phyloP scores from a whole-genome alignment of 2,329 filamentous ascomycete species.

The Bretziella fagacearum region DNA sequence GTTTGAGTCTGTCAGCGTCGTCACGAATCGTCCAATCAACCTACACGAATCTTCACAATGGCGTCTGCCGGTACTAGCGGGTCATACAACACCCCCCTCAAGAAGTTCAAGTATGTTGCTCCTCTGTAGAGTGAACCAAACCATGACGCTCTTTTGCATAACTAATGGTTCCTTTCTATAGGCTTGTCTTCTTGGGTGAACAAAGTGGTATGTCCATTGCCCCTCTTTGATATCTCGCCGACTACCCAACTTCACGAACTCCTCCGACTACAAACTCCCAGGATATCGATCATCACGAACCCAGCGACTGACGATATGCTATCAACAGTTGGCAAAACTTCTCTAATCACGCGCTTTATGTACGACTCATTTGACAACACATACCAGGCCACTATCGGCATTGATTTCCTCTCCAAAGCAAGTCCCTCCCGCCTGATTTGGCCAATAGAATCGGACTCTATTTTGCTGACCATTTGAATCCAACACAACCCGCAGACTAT shows the following conservation, averaged over 20 bases:
- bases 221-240: neutral
- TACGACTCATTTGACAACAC: conserved; percentile 99
- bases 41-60: conserved; percentile 38
- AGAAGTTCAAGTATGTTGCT: conserved; percentile 86
- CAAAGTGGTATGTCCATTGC: conserved; percentile 63
- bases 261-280: conserved; percentile 6
- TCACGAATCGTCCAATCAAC: neutral
- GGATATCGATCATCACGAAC: no score
- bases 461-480: neutral
- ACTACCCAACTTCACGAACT: neutral
- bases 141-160: neutral
- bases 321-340: conserved; percentile 81
- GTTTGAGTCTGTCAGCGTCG: neutral
- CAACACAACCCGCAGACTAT: conserved; percentile 49
- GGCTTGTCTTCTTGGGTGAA: conserved; percentile 92
- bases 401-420: conserved; percentile 98
- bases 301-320: neutral
- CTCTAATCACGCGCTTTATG: conserved; percentile 97
- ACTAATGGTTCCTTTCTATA: conserved; percentile 23
- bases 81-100: conserved; percentile 96
- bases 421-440: conserved; percentile 15
- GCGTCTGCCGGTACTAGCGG: conserved; percentile 55
- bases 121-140: neutral
- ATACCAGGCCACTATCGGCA: conserved; percentile 98
- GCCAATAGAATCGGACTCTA: neutral